phyloP scores from a whole-genome alignment of 331 rosid species.

The Dryas integrifolia region DNA sequence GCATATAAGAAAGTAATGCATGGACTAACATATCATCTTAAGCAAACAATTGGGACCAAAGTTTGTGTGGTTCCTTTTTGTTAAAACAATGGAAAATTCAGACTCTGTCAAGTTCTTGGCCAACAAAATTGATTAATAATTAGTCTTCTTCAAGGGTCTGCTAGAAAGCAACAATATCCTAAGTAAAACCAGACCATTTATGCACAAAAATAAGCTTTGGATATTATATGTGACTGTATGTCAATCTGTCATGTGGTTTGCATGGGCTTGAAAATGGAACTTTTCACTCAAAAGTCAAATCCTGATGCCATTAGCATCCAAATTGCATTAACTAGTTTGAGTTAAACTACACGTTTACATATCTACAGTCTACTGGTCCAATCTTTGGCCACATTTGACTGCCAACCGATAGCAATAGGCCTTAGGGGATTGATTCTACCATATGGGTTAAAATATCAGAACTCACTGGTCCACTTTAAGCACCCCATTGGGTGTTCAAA shows the following conservation, averaged over 20 bases:
- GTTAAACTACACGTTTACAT: too few species aligned
- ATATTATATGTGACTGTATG: neutral
- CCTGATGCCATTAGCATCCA: neutral
- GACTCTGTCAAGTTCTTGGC: neutral
- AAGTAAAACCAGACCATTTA: too few species aligned
- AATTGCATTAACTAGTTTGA: neutral
- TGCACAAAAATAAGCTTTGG: neutral
- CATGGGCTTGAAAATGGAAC: neutral
- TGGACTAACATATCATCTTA: neutral
- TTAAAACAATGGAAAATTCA: neutral
- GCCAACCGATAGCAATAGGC: neutral
- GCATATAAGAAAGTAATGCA: neutral
- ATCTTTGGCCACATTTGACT: neutral
- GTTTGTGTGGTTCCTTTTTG: neutral
- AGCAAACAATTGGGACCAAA: neutral
- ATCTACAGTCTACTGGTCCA: neutral
- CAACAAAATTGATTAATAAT: neutral
- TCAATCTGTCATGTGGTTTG: neutral
- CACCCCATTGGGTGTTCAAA: neutral
- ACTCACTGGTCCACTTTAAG: neutral
- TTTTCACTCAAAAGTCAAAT: neutral
- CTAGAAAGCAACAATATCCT: neutral
- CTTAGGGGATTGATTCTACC: too few species aligned
- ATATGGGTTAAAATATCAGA: neutral
- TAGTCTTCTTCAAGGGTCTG: neutral